These are phyloP conservation scores for Pythium dissotocum DNA, from an alignment of 352 stramenopile genomes.

Conservation along the genomic window DNA sequence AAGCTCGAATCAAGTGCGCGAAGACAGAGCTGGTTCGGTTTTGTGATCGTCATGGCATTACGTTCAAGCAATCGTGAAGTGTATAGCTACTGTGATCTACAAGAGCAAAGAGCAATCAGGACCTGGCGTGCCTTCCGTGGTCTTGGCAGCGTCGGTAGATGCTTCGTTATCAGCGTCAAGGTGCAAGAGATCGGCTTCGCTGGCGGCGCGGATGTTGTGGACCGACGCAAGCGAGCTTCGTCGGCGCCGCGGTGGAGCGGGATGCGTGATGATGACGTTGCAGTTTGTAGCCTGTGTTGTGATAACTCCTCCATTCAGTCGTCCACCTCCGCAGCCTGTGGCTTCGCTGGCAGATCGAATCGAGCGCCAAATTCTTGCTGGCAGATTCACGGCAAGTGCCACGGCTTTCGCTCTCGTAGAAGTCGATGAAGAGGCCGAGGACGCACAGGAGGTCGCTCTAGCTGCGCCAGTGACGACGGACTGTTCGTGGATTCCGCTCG, in stretches of 20 bases:
- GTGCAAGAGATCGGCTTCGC: slow-evolving; percentile 19
- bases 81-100: neutral
- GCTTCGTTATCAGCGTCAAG: slow-evolving; percentile 2
- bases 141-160: neutral
- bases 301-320: neutral
- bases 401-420: slow-evolving; percentile 17
- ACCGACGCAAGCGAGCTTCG: neutral
- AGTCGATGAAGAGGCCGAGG: neutral
- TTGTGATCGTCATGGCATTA: slow-evolving; percentile 31
- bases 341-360: slow-evolving; percentile 12
- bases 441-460: neutral
- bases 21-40: slow-evolving; percentile 25
- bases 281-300: neutral
- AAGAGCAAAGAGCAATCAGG: neutral
- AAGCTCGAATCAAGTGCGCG: slow-evolving; percentile 21
- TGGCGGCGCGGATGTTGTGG: neutral
- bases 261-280: neutral
- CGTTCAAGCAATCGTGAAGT: slow-evolving; percentile 25
- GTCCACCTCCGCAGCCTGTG: neutral
- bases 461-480: neutral
- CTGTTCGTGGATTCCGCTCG: neutral
- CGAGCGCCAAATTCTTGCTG: slow-evolving; percentile 29
- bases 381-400: slow-evolving; percentile 23
- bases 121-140: neutral
- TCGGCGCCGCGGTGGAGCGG: neutral